A percentile compares a stretch with the other conserved stretches of the same genome.
Evolutionary conservation across 805 yeast genomes (phyloP).

Genomic region (Metschnikowia lachancei): DNA sequence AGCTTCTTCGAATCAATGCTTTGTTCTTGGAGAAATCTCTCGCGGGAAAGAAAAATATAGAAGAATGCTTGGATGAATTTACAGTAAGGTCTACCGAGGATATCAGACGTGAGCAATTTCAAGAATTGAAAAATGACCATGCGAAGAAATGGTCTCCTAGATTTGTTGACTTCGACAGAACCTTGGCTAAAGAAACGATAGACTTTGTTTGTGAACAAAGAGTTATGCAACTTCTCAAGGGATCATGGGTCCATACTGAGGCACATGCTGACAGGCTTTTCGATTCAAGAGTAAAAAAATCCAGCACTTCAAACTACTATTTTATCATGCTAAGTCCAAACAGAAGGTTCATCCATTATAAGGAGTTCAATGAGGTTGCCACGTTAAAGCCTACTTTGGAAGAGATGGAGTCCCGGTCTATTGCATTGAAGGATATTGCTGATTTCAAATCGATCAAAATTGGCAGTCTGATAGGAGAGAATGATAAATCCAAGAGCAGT

Average conservation of each 20-base stretch:
- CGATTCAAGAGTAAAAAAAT: constrained; percentile 20
- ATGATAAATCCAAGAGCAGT: constrained; percentile 41
- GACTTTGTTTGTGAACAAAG: constrained; percentile 77
- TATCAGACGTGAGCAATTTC: constrained; percentile 55
- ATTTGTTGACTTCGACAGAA: constrained; percentile 47
- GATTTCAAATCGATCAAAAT: constrained; percentile 52
- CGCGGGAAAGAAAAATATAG: constrained; percentile 28
- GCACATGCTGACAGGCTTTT: constrained; percentile 42
- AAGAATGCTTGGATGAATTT: constrained; percentile 47
- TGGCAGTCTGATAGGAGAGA: constrained; percentile 40
- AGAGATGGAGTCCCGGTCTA: constrained; percentile 49
- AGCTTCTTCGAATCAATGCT: constrained; percentile 39
- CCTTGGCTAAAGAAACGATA: constrained; percentile 54
- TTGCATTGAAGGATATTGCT: constrained; percentile 51
- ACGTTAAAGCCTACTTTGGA: constrained; percentile 55
- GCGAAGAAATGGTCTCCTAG: constrained; percentile 44
- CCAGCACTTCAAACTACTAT: constrained; percentile 39
- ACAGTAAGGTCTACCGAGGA: constrained; percentile 41
- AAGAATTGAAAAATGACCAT: constrained; percentile 37
- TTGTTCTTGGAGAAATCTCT: constrained; percentile 29
- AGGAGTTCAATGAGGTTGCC: constrained; percentile 52
- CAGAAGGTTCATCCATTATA: constrained; percentile 56
- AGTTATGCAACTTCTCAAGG: constrained; percentile 65
- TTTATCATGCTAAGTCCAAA: constrained; percentile 67
- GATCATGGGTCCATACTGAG: constrained; percentile 76